Percentiles rank a stretch among this genome's conserved stretches.
Conservation (phyloP, 2,329 filamentous ascomycete species). For the Colletotrichum chrysophilum region DNA sequence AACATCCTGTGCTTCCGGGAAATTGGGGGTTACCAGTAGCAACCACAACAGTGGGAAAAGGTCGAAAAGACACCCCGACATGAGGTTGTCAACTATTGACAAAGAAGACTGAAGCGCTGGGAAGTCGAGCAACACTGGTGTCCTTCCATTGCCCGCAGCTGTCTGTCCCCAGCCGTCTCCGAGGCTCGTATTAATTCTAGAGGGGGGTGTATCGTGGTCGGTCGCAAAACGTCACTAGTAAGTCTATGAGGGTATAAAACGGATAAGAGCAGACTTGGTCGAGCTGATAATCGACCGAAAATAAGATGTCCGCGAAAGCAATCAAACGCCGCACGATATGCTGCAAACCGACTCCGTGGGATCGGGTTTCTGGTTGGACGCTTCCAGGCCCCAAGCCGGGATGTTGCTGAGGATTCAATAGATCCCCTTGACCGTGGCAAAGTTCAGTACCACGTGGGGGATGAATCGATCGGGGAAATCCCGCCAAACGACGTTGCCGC, state of each 20-base stretch:
- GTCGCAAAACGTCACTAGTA: constrained; percentile 19
- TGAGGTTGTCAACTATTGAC: background rate
- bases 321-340: constrained; percentile 17
- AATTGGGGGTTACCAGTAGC: background rate
- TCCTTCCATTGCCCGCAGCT: background rate
- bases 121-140: background rate
- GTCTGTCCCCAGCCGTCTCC: background rate
- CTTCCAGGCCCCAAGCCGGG: background rate
- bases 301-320: constrained; percentile 7
- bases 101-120: background rate
- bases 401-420: background rate
- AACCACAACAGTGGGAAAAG: background rate
- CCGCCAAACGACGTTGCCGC: background rate
- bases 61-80: background rate
- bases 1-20: background rate
- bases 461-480: background rate
- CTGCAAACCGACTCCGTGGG: background rate
- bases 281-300: constrained; percentile 12
- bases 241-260: constrained; percentile 26
- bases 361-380: background rate
- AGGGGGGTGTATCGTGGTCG: background rate
- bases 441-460: background rate
- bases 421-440: background rate
- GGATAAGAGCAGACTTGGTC: constrained; percentile 10
- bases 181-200: constrained; percentile 12